phyloP scores from a whole-genome alignment of 176 grass and related monocot genomes.

The Oryza officinalis region DNA sequence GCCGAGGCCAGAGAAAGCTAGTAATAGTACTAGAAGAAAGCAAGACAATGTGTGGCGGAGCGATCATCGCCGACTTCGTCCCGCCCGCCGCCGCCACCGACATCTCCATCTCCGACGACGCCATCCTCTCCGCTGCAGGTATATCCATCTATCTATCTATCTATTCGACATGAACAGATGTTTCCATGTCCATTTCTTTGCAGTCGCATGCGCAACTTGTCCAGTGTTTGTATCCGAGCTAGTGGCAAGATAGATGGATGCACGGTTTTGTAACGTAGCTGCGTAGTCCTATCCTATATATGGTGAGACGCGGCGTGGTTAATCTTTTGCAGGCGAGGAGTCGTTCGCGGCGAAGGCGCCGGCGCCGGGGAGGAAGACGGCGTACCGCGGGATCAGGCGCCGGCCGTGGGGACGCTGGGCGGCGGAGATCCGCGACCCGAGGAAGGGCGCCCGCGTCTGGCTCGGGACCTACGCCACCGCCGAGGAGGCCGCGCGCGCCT shows the following conservation, averaged over 20 bases:
- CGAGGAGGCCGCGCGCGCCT: conserved; percentile 75
- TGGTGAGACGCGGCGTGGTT: neutral
- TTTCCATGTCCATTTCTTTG: neutral
- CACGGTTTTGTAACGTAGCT: neutral
- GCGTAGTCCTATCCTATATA: neutral
- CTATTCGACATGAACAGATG: neutral
- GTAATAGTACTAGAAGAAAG: no score
- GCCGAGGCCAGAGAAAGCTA: no score
- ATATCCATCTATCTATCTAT: neutral
- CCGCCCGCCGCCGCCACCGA: neutral
- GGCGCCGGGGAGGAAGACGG: conserved; percentile 53
- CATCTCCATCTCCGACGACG: neutral
- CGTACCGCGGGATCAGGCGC: conserved; percentile 71
- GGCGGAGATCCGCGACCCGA: conserved; percentile 93
- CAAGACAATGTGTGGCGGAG: conserved; percentile 50
- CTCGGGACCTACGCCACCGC: conserved; percentile 80
- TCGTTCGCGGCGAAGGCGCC: neutral
- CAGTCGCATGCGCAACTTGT: neutral
- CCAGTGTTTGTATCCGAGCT: neutral
- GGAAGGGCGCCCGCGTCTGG: conserved; percentile 80
- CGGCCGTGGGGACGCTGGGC: conserved; percentile 86
- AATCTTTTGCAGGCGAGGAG: neutral
- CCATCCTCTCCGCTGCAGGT: conserved; percentile 16
- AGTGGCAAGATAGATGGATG: neutral
- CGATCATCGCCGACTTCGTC: conserved; percentile 44